A percentile compares a stretch with the other conserved stretches of the same genome.
These are phyloP conservation scores for Pichia gijzeniarum DNA, from an alignment of 805 yeast genomes.

Conservation along the genomic window DNA sequence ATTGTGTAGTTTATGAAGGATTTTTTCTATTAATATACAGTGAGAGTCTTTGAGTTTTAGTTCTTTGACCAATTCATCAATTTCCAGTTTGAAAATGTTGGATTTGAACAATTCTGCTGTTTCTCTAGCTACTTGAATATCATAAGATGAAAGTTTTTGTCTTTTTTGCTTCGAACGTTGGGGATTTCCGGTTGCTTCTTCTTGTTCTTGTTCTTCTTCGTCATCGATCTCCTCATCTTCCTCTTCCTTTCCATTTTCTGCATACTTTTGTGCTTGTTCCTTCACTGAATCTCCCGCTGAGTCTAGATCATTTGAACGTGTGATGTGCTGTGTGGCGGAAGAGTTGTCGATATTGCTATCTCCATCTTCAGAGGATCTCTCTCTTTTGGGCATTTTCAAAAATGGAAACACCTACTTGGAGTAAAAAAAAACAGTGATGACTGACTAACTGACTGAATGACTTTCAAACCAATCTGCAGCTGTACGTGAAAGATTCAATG, in stretches of 20 bases:
- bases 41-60: conserved; percentile 67
- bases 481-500: too few species aligned
- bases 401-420: too few species aligned
- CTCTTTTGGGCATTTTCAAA: neutral
- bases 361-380: neutral
- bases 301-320: too few species aligned
- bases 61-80: conserved; percentile 84
- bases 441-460: too few species aligned
- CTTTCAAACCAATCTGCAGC: too few species aligned
- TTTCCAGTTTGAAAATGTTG: conserved; percentile 89
- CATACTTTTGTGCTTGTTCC: neutral
- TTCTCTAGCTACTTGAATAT: conserved; percentile 85
- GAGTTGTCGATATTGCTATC: too few species aligned
- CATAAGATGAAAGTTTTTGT: conserved; percentile 55
- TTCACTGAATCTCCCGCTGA: too few species aligned
- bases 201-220: conserved; percentile 16
- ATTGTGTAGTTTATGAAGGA: conserved; percentile 66
- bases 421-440: too few species aligned
- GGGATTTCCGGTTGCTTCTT: conserved; percentile 3
- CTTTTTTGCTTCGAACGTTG: conserved; percentile 9
- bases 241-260: neutral
- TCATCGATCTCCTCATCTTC: neutral
- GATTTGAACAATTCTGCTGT: conserved; percentile 93
- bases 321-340: too few species aligned
- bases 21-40: conserved; percentile 61